These are phyloP conservation scores for Ajuga reptans DNA, from an alignment of 305 asterid genomes.

Conservation along the genomic window DNA sequence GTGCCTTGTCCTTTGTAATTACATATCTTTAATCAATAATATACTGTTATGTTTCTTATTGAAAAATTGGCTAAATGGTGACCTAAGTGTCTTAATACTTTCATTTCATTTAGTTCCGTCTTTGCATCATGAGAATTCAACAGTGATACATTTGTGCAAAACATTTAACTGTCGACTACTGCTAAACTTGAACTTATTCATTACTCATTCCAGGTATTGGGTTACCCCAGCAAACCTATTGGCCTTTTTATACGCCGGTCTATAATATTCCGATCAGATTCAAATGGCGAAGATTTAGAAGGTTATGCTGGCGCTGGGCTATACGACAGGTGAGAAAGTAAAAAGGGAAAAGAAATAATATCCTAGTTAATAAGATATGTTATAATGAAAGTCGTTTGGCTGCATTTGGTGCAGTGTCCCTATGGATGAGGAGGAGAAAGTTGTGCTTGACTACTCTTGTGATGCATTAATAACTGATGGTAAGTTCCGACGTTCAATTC, in stretches of 20 bases:
- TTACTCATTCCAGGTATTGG: constrained; percentile 62
- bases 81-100: not conserved
- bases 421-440: constrained; percentile 88
- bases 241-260: constrained; percentile 83
- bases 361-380: not conserved
- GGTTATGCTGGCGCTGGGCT: constrained; percentile 99
- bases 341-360: not conserved
- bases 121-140: not conserved
- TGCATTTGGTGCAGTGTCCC: constrained; percentile 62
- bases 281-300: constrained; percentile 98
- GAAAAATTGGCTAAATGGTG: not conserved
- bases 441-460: constrained; percentile 71
- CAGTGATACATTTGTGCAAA: not conserved
- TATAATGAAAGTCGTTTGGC: not conserved
- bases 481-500: constrained; percentile 58
- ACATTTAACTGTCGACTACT: constrained; percentile 8
- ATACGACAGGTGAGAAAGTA: constrained; percentile 62
- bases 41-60: not conserved
- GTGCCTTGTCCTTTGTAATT: not conserved
- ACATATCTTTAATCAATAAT: not conserved
- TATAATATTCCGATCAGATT: constrained; percentile 94
- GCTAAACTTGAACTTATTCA: constrained; percentile 14
- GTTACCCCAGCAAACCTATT: constrained; percentile 97
- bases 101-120: not conserved
- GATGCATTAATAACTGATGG: constrained; percentile 57